Percentiles rank a stretch among this genome's conserved stretches.
These are phyloP conservation scores for Scutellaria galericulata DNA, from an alignment of 257 asterid genomes.

Conservation along the genomic window DNA sequence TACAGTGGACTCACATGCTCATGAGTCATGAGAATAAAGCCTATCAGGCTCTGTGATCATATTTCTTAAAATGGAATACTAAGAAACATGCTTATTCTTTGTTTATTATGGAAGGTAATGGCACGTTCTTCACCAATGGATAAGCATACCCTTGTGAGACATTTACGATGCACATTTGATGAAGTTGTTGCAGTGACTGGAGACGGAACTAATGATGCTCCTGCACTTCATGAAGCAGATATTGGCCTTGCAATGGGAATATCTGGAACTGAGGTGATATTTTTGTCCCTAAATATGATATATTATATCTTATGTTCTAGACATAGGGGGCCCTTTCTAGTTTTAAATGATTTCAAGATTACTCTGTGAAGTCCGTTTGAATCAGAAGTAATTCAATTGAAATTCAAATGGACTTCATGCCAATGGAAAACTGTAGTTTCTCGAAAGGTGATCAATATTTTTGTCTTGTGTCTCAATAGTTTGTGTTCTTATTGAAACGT, in stretches of 20 bases:
- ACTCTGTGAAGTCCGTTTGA: background rate
- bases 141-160: conserved; percentile 83
- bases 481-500: background rate
- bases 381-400: background rate
- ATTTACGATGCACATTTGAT: conserved; percentile 68
- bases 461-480: conserved; percentile 7
- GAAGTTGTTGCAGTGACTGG: conserved; percentile 98
- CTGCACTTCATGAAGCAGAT: conserved; percentile 97
- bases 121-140: conserved; percentile 97
- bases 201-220: conserved; percentile 97
- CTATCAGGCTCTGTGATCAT: conserved; percentile 1
- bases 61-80: conserved; percentile 8
- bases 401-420: background rate
- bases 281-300: conserved; percentile 11
- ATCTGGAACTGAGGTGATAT: conserved; percentile 84
- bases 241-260: conserved; percentile 98
- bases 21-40: background rate
- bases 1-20: too few species aligned
- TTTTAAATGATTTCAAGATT: conserved; percentile 1
- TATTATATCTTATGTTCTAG: background rate
- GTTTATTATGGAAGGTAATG: conserved; percentile 67
- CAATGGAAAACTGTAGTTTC: background rate
- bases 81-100: conserved; percentile 9
- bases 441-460: background rate
- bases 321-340: background rate